Base-by-base conservation (phyloP, 495 filamentous ascomycete genomes). In the Xylaria acuta region DNA sequence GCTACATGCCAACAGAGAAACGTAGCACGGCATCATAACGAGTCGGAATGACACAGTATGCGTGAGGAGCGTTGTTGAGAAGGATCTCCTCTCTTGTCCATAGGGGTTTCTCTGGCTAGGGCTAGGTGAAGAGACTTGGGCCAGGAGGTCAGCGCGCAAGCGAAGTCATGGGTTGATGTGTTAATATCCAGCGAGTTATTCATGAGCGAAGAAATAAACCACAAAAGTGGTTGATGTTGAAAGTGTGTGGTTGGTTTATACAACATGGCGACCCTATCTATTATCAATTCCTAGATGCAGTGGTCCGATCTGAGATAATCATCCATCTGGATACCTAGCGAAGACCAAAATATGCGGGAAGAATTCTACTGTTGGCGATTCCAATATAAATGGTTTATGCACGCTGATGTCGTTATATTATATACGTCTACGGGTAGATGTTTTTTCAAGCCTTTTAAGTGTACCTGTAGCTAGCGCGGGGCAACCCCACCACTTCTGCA, bases 81-180 rank as follows among this genome's bases (percentile, higher is more conserved):
- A 40, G 30, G 43, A 47, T 34, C 9, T 59, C n/a, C 27, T 59
- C 22, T 67, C n/a, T 25, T n/a, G 22, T 43, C 47, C 40, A 22
- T 53, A 43, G 58, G 58, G 22, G 43, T 20, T 59, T 64, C 56
- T 34, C 56, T 70, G 32, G 41, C 41, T 60, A 36, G 54, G 67
- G 51, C 49, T 69, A 45, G 27, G 56, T 20, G 54, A 58, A 68
- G 65, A 70, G 54, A 59, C 6, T 40, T 47, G 30, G 45, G 59
- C 27, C 45, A 7, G 43, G n/a, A 51, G 27, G 68, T 32, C 36
- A 70, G 25, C 47, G 68, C 68, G 68, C 68, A 64, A 70, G 68
- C 68, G 62, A 63, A 54, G 60, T 18, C 34, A 45, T 56, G 43
- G 43, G 68, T 47, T 69, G 53, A 70, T 22, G 30, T 34, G 54